Evolutionary conservation across 192 early-diverging fungal species (phyloP).

Genomic region (Chytriomyces sp.): DNA sequence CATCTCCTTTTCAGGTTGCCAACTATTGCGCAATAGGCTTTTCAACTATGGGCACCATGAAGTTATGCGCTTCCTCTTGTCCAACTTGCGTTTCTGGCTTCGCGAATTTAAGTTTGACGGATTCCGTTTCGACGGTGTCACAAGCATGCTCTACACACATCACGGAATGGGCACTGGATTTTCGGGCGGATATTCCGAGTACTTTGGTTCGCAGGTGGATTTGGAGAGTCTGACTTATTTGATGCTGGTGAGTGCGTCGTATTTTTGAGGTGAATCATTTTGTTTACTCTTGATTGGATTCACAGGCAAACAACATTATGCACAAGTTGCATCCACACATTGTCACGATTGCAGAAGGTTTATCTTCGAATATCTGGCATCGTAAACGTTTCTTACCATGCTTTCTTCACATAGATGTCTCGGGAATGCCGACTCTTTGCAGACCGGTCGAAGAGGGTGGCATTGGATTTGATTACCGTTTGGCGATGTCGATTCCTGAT

Average conservation of each 20-base stretch:
- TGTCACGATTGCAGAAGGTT: conserved; percentile 92
- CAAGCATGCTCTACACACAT: conserved; percentile 94
- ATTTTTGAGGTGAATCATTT: neutral
- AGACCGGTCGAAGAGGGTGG: conserved; percentile 86
- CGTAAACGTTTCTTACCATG: neutral
- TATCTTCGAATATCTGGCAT: neutral
- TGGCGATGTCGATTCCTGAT: conserved; percentile 96
- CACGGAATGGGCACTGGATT: conserved; percentile 95
- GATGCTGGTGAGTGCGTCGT: conserved; percentile 64
- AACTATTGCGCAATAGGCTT: conserved; percentile 60
- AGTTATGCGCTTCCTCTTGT: conserved; percentile 89
- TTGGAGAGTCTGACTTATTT: conserved; percentile 85
- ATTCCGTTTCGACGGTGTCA: conserved; percentile 98
- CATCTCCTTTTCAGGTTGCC: conserved; percentile 10
- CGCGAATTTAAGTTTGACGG: conserved; percentile 91
- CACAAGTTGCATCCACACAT: conserved; percentile 79
- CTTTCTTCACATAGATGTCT: conserved; percentile 75
- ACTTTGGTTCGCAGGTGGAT: conserved; percentile 86
- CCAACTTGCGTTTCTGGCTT: conserved; percentile 94
- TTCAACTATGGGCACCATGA: conserved; percentile 97
- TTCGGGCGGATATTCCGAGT: conserved; percentile 91
- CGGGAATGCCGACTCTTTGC: conserved; percentile 97
- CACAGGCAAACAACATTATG: conserved; percentile 77
- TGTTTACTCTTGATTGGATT: neutral
- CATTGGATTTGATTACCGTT: conserved; percentile 94